Evolutionary conservation across 495 filamentous ascomycete genomes (phyloP).

Genomic region (Thermothielavioides terrestris): DNA sequence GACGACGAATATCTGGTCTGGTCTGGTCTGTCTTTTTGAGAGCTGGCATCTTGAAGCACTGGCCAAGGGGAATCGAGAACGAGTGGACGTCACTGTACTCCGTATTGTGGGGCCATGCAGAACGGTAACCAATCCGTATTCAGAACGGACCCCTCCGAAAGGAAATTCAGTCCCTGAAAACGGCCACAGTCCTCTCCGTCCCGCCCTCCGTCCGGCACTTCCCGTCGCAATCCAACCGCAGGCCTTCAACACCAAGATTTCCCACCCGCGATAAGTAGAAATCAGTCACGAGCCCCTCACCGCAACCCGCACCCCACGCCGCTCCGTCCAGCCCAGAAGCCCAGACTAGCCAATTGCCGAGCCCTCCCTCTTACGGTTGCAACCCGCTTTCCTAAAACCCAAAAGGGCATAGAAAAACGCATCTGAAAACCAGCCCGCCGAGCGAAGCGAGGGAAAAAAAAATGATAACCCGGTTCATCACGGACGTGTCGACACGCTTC

Average conservation of each 20-base stretch:
- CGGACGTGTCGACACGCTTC: conserved; percentile 73
- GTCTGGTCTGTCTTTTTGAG: neutral
- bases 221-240: conserved; percentile 4
- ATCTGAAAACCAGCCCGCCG: too few species aligned
- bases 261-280: neutral
- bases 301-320: neutral
- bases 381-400: neutral
- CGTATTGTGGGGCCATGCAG: neutral
- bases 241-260: conserved; percentile 10
- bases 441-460: too few species aligned
- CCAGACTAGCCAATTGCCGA: too few species aligned
- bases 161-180: neutral
- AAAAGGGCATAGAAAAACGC: neutral
- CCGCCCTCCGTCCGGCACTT: conserved; percentile 4
- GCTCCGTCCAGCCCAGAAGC: too few species aligned
- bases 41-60: conserved; percentile 6
- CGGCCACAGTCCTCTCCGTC: neutral
- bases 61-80: neutral
- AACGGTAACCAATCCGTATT: too few species aligned
- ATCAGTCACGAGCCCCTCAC: neutral
- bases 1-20: neutral
- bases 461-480: conserved; percentile 87
- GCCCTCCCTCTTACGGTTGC: too few species aligned
- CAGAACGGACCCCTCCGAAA: neutral
- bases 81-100: neutral